phyloP scores from a whole-genome alignment of 352 stramenopile species.

The Phytophthora cactorum region DNA sequence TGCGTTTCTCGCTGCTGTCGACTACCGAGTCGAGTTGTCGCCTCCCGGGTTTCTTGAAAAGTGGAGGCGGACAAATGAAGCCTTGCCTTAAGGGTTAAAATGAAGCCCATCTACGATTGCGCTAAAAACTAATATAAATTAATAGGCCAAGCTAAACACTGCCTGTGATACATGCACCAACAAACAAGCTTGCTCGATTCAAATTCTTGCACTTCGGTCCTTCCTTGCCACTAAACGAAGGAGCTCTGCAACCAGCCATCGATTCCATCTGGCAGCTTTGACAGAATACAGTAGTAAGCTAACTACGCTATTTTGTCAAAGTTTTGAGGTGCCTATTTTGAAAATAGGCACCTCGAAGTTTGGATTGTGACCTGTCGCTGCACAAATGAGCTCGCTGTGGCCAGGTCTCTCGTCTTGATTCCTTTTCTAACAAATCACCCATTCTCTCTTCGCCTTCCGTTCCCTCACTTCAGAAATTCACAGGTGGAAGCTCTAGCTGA shows the following conservation, averaged over 20 bases:
- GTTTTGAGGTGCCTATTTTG: neutral
- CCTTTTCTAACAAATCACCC: conserved; percentile 19
- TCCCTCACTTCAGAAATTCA: conserved; percentile 36
- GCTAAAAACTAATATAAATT: too few relatives aligned
- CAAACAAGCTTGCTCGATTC: neutral
- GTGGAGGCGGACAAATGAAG: too few relatives aligned
- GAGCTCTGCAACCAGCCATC: neutral
- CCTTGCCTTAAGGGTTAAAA: too few relatives aligned
- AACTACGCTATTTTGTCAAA: too few relatives aligned
- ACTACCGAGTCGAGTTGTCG: neutral
- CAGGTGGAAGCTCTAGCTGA: neutral
- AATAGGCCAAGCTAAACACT: too few relatives aligned
- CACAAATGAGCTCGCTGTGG: neutral
- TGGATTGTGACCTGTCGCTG: conserved; percentile 1
- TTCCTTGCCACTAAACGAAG: neutral
- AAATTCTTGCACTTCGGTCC: neutral
- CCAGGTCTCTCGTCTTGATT: conserved; percentile 17
- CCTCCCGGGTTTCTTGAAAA: too few relatives aligned
- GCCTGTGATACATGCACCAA: too few relatives aligned
- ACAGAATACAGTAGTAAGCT: neutral
- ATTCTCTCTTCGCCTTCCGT: conserved; percentile 9
- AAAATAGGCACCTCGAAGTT: neutral
- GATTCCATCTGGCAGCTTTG: neutral
- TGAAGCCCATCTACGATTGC: too few relatives aligned
- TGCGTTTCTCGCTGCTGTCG: neutral